Evolutionary conservation across 768 basidiomycete genomes (phyloP).

Genomic region (Tremella fuciformis): DNA sequence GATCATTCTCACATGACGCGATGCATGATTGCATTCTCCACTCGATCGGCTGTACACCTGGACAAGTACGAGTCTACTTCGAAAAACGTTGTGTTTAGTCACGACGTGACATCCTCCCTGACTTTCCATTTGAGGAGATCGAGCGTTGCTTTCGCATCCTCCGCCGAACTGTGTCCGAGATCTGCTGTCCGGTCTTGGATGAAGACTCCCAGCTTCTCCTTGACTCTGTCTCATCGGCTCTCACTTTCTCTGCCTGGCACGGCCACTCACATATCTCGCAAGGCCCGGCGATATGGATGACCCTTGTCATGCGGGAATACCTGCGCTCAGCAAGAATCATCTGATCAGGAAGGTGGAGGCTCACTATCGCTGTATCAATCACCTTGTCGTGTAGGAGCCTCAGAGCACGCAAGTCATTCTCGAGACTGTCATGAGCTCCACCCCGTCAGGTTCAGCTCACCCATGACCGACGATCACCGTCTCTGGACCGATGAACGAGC

Average conservation of each 20-base stretch:
- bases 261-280: constrained; percentile 69
- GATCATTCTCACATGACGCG: too few species aligned
- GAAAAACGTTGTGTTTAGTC: not conserved
- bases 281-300: constrained; percentile 68
- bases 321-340: constrained; percentile 15
- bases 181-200: constrained; percentile 78
- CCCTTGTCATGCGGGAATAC: constrained; percentile 84
- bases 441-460: constrained; percentile 22
- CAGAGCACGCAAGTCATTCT: constrained; percentile 89
- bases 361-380: constrained; percentile 73
- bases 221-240: constrained; percentile 58
- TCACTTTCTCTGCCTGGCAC: not conserved
- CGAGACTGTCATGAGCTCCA: constrained; percentile 59
- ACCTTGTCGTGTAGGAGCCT: constrained; percentile 78
- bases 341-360: constrained; percentile 12
- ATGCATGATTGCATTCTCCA: too few species aligned
- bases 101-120: constrained; percentile 56
- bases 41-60: too few species aligned
- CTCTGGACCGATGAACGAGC: constrained; percentile 67
- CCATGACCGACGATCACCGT: constrained; percentile 78
- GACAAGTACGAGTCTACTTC: not conserved
- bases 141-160: constrained; percentile 83
- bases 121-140: constrained; percentile 83
- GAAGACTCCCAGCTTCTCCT: constrained; percentile 71
- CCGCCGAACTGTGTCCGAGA: constrained; percentile 81